phyloP scores from a whole-genome alignment of 2,329 filamentous ascomycete genomes.

The Ceratocystis lukuohia region DNA sequence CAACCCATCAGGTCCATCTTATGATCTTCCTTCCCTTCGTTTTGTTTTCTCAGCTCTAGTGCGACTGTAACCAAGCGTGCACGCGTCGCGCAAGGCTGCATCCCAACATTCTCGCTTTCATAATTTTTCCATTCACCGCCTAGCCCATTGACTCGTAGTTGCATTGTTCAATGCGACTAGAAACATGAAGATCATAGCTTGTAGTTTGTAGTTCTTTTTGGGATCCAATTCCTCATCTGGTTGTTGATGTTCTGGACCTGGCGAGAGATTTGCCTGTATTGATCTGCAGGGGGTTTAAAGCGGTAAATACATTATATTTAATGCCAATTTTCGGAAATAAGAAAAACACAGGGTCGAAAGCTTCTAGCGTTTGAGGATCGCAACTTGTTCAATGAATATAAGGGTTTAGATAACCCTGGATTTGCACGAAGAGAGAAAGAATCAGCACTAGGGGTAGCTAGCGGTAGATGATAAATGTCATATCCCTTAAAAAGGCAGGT shows the following conservation, averaged over 20 bases:
- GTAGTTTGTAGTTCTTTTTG: neutral
- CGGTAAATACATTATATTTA: neutral
- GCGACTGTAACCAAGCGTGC: neutral
- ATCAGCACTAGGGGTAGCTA: no score
- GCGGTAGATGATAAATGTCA: no score
- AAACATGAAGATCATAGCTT: constrained; percentile 3
- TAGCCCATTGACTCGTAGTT: neutral
- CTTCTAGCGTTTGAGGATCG: neutral
- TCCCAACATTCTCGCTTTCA: neutral
- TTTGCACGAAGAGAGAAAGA: no score
- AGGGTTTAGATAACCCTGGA: no score
- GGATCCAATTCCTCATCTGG: neutral
- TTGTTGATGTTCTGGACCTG: neutral
- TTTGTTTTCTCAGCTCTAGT: neutral
- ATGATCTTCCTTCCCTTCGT: neutral
- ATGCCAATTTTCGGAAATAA: neutral
- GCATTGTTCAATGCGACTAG: constrained; percentile 3
- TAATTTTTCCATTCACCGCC: neutral
- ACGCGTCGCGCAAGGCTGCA: neutral
- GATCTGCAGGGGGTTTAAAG: neutral
- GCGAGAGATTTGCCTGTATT: neutral
- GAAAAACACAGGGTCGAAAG: neutral
- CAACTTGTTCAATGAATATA: neutral
- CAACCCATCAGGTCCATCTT: neutral
- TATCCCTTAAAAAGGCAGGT: no score